phyloP scores from a whole-genome alignment of 148 eudicot species.

The Chenopodium berlandieri region DNA sequence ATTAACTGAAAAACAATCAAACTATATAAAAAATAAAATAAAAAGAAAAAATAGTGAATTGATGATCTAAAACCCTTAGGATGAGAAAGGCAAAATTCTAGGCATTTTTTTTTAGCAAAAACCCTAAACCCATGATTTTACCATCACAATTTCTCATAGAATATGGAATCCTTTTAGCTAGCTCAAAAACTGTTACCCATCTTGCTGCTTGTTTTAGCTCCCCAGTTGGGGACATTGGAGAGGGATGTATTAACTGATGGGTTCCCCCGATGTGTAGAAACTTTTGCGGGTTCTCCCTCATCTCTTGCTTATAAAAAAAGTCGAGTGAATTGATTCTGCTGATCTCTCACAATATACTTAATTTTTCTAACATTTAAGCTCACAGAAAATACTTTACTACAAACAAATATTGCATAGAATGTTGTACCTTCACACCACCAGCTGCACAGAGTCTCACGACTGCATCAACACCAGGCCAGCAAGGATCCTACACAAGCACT shows the following conservation, averaged over 20 bases:
- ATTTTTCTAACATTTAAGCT: not conserved
- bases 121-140: conserved; percentile 16
- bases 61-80: conserved; percentile 14
- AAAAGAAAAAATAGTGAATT: not conserved
- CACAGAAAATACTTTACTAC: not conserved
- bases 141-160: not conserved
- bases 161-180: not conserved
- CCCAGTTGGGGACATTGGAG: no score
- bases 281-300: no score
- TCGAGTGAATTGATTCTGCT: not conserved
- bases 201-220: no score
- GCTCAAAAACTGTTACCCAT: not conserved
- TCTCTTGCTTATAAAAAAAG: not conserved
- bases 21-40: not conserved
- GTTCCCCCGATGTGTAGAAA: no score
- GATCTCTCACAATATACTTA: not conserved
- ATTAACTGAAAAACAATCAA: not conserved
- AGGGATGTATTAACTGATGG: no score
- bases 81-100: not conserved
- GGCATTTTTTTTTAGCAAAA: conserved; percentile 15
- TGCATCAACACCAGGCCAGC: conserved; percentile 83
- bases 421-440: conserved; percentile 79
- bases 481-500: conserved; percentile 73
- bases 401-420: not conserved
- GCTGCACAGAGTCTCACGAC: conserved; percentile 68